Evolutionary conservation across 805 yeast species (phyloP).

Genomic region (Kurtzmaniella fragi): DNA sequence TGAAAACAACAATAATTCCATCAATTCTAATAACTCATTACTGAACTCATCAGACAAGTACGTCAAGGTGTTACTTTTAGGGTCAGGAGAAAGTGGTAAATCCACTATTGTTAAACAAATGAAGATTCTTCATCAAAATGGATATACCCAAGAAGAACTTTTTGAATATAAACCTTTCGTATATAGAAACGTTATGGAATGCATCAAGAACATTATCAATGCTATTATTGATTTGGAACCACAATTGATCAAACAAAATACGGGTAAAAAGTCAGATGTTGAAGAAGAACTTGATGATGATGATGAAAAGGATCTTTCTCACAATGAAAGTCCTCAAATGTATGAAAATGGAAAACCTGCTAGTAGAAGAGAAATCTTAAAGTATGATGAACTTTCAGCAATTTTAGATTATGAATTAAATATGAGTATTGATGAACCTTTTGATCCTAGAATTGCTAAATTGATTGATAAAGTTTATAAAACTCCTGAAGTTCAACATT

Average conservation of each 20-base stretch:
- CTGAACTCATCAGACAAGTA: constrained; percentile 27
- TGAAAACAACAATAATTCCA: neutral
- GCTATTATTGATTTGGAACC: constrained; percentile 57
- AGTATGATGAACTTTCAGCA: constrained; percentile 36
- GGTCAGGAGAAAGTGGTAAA: constrained; percentile 88
- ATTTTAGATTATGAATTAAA: constrained; percentile 45
- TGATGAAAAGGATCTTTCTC: constrained; percentile 1
- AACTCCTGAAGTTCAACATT: constrained; percentile 48
- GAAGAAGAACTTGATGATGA: constrained; percentile 3
- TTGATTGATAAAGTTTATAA: constrained; percentile 54
- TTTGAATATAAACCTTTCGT: constrained; percentile 74
- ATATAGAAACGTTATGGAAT: constrained; percentile 69
- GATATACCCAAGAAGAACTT: constrained; percentile 66
- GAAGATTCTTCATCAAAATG: constrained; percentile 71
- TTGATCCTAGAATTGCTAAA: constrained; percentile 46
- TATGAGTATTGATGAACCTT: constrained; percentile 47
- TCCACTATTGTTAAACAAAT: constrained; percentile 79
- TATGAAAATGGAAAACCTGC: constrained; percentile 1
- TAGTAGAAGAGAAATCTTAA: constrained; percentile 16
- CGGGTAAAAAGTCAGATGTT: constrained; percentile 1
- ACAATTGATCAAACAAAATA: constrained; percentile 19
- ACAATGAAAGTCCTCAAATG: constrained; percentile 3
- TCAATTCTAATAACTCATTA: neutral
- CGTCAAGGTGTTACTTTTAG: constrained; percentile 69
- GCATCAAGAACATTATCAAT: constrained; percentile 63